phyloP scores from a whole-genome alignment of 306 rosid genomes.

The Pachyrhizus erosus region DNA sequence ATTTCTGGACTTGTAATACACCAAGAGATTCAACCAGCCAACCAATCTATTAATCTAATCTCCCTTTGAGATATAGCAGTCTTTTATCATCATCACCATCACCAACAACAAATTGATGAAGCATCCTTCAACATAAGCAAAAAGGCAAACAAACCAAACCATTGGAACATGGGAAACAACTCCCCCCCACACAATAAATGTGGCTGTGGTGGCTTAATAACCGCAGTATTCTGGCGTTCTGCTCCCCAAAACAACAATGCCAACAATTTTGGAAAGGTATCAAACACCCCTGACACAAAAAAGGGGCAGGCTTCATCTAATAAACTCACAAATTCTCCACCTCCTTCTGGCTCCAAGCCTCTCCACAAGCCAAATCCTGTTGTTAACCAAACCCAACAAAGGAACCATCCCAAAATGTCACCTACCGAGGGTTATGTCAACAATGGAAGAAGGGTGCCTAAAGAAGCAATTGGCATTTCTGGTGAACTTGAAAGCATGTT shows the following conservation, averaged over 20 bases:
- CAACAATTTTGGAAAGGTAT: conserved; percentile 45
- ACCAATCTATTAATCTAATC: not conserved
- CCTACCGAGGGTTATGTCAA: conserved; percentile 57
- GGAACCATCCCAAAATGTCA: conserved; percentile 1
- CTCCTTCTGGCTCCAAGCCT: conserved; percentile 32
- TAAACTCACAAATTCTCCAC: conserved; percentile 12
- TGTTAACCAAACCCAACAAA: not conserved
- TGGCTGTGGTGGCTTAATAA: conserved; percentile 71
- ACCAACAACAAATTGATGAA: not conserved
- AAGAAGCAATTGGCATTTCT: conserved; percentile 72
- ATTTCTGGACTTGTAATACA: not conserved
- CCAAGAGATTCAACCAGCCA: not conserved
- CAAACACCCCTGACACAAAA: conserved; percentile 41
- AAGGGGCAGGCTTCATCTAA: conserved; percentile 39
- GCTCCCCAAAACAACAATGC: conserved; percentile 25
- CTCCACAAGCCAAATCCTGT: conserved; percentile 26
- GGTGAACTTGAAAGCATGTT: conserved; percentile 86
- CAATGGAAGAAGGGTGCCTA: conserved; percentile 68
- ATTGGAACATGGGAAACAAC: conserved; percentile 55
- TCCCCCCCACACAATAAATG: conserved; percentile 57
- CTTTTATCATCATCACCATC: not conserved
- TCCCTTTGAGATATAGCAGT: not conserved
- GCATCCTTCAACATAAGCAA: not conserved
- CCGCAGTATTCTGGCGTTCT: conserved; percentile 54
- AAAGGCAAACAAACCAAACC: not conserved